Evolutionary conservation across 2,329 filamentous ascomycete genomes (phyloP).

Genomic region (Grosmannia penicillata): DNA sequence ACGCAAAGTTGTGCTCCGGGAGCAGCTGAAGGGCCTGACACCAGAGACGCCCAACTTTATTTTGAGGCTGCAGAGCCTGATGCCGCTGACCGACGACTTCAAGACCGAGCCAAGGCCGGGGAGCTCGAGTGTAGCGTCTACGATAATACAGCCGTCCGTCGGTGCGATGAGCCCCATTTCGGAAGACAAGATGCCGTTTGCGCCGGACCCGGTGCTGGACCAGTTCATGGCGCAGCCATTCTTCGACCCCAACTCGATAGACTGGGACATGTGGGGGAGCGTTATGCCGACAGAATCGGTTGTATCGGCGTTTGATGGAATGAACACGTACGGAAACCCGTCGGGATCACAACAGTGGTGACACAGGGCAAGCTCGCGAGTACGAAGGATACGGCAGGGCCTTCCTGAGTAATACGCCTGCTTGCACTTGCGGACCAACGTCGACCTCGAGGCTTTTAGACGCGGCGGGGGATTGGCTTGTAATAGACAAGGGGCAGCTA

Average conservation of each 20-base stretch:
- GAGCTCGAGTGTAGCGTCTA: background rate
- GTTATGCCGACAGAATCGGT: constrained; percentile 5
- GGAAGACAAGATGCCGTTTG: background rate
- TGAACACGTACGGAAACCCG: too few relatives aligned
- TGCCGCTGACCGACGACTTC: constrained; percentile 22
- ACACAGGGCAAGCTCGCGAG: too few relatives aligned
- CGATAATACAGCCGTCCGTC: background rate
- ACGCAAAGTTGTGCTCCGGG: constrained; percentile 27
- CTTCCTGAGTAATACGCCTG: too few relatives aligned
- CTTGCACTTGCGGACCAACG: too few relatives aligned
- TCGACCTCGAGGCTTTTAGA: too few relatives aligned
- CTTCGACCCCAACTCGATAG: constrained; percentile 26
- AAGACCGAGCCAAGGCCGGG: background rate
- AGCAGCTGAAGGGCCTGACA: constrained; percentile 17
- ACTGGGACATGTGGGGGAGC: constrained; percentile 30
- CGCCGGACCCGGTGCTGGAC: constrained; percentile 20
- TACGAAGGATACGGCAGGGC: too few relatives aligned
- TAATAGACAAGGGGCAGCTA: too few relatives aligned
- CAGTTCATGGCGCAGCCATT: constrained; percentile 26
- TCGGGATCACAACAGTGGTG: background rate
- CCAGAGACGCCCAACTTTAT: constrained; percentile 31
- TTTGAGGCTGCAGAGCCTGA: constrained; percentile 24
- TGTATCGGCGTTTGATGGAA: constrained; percentile 10
- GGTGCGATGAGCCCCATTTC: background rate
- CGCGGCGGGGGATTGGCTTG: too few relatives aligned